These are phyloP conservation scores for Botrytis fragariae DNA, from an alignment of 2,329 filamentous ascomycete species.

Conservation along the genomic window DNA sequence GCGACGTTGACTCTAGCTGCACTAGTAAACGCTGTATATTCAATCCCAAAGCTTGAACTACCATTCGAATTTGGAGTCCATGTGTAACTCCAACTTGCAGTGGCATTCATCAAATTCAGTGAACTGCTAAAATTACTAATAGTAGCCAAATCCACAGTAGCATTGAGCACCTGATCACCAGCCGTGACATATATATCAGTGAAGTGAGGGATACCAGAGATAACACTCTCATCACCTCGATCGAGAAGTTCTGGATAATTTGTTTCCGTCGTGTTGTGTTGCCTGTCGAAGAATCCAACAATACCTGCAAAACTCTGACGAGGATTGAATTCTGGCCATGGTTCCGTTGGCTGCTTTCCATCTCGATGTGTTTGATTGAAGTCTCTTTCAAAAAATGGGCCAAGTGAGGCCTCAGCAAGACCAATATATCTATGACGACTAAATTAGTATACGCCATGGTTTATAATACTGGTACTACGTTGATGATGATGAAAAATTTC, in stretches of 20 bases:
- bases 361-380: conserved; percentile 25
- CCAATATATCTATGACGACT: conserved; percentile 21
- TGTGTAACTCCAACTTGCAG: conserved; percentile 17
- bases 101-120: conserved; percentile 38
- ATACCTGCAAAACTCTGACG: conserved; percentile 67
- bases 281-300: conserved; percentile 63
- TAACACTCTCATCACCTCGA: conserved; percentile 63
- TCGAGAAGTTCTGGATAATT: conserved; percentile 64
- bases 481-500: background rate
- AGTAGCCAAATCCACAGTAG: conserved; percentile 54
- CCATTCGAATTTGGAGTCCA: conserved; percentile 35
- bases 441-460: background rate
- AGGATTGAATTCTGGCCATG: conserved; percentile 64
- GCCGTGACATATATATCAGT: conserved; percentile 54
- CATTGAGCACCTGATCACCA: conserved; percentile 54
- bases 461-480: background rate
- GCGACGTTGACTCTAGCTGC: conserved; percentile 23
- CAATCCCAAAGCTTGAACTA: conserved; percentile 59
- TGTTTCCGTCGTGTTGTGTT: conserved; percentile 51
- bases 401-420: conserved; percentile 18
- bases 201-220: conserved; percentile 66
- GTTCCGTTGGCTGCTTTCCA: conserved; percentile 41
- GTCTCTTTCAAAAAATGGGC: conserved; percentile 27
- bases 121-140: conserved; percentile 60
- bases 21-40: conserved; percentile 45